These are phyloP conservation scores for Saccharomyces uvarum DNA, from an alignment of 1,139 yeast genomes.

Conservation along the genomic window DNA sequence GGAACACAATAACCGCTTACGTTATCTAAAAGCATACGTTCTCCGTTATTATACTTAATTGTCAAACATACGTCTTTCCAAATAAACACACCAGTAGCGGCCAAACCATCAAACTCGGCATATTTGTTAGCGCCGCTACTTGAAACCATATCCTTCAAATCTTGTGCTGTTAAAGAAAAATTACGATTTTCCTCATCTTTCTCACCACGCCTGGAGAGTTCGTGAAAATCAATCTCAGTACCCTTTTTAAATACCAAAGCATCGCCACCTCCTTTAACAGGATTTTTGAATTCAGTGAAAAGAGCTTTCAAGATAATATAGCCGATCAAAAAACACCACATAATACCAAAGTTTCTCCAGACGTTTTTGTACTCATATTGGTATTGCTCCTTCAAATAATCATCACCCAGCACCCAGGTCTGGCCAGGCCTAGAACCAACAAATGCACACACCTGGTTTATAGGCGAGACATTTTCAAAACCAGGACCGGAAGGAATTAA, in stretches of 20 bases:
- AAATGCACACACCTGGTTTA: slow-evolving; percentile 45
- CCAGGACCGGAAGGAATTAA: slow-evolving; percentile 49
- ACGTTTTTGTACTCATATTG: slow-evolving; percentile 36
- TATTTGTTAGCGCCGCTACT: slow-evolving; percentile 8
- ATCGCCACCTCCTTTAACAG: slow-evolving; percentile 38
- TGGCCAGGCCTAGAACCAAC: slow-evolving; percentile 39
- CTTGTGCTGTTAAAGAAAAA: slow-evolving; percentile 10
- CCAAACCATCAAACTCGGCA: slow-evolving; percentile 21
- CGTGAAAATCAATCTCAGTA: slow-evolving; percentile 11
- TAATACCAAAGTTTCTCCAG: slow-evolving; percentile 49
- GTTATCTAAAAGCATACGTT: slow-evolving; percentile 39
- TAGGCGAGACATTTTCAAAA: slow-evolving; percentile 36
- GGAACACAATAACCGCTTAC: slow-evolving; percentile 53
- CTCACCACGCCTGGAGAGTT: not conserved
- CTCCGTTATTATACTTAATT: slow-evolving; percentile 32
- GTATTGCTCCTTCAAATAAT: slow-evolving; percentile 35
- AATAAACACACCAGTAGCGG: slow-evolving; percentile 31
- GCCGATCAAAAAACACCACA: slow-evolving; percentile 38
- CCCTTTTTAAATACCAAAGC: slow-evolving; percentile 36
- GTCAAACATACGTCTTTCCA: slow-evolving; percentile 40
- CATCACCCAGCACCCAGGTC: slow-evolving; percentile 40
- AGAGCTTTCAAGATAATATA: slow-evolving; percentile 34
- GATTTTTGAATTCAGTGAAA: slow-evolving; percentile 36
- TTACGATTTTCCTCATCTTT: slow-evolving; percentile 19
- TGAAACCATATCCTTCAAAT: slow-evolving; percentile 14